These are phyloP conservation scores for Eutypa lata DNA, from an alignment of 2,329 filamentous ascomycete species.

Conservation along the genomic window DNA sequence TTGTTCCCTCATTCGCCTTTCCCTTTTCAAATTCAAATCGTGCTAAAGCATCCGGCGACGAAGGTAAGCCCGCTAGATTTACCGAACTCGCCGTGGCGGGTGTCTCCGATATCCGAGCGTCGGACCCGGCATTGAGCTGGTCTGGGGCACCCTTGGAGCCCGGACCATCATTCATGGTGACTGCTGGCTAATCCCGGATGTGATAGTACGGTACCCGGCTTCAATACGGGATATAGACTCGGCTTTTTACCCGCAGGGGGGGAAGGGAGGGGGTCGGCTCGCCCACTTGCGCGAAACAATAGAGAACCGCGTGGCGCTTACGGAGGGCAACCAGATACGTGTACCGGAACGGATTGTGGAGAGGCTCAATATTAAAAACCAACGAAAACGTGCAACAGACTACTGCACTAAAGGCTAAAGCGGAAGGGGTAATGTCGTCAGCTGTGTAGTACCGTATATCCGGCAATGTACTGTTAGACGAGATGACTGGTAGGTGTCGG, in stretches of 20 bases:
- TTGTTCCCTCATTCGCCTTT: constrained; percentile 77
- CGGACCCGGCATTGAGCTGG: background rate
- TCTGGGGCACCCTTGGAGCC: background rate
- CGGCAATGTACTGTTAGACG: background rate
- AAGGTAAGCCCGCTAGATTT: constrained; percentile 42
- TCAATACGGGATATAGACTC: background rate
- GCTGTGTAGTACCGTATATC: background rate
- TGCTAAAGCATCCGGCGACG: constrained; percentile 57
- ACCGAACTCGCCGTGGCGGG: constrained; percentile 24
- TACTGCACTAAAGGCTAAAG: background rate
- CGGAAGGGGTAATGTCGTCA: background rate
- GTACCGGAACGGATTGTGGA: background rate
- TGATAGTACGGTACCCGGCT: background rate
- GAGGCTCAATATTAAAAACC: background rate
- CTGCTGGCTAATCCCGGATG: background rate
- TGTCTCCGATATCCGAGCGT: constrained; percentile 1
- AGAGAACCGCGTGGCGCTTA: background rate
- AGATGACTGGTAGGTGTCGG: background rate
- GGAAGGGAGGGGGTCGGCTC: too few species aligned
- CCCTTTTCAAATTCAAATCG: constrained; percentile 84
- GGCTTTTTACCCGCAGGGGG: background rate
- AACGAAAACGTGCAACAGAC: background rate
- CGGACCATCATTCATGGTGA: background rate
- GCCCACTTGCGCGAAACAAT: background rate
- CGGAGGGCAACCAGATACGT: background rate